These are phyloP conservation scores for Isoetes taiwanensis DNA, from an alignment of 75 land plant genomes.

Conservation along the genomic window DNA sequence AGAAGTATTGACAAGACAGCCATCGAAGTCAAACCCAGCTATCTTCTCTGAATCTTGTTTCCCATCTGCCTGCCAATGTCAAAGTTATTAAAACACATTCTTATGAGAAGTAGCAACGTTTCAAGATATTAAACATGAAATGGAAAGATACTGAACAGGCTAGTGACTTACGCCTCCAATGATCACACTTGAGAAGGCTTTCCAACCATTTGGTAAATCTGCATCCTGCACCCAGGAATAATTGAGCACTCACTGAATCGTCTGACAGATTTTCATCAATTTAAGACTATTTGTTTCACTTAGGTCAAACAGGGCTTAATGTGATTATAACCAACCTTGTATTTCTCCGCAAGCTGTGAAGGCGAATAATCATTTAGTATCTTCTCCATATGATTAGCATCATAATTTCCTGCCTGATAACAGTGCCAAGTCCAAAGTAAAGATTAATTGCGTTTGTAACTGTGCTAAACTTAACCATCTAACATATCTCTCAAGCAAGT, in stretches of 20 bases:
- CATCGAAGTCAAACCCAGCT: constrained; percentile 99
- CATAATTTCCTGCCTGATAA: constrained; percentile 7
- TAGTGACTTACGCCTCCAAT: constrained; percentile 40
- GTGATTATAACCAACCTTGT: constrained; percentile 4
- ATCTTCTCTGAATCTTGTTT: constrained; percentile 62
- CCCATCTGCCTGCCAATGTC: constrained; percentile 48
- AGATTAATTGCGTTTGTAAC: not conserved
- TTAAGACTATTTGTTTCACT: not conserved
- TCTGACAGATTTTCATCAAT: too few species aligned
- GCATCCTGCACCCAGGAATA: constrained; percentile 36
- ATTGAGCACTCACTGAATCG: not conserved
- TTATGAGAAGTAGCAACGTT: too few species aligned
- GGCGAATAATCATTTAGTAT: constrained; percentile 3
- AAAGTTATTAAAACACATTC: not conserved
- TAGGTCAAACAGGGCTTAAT: not conserved
- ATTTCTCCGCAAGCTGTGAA: not conserved
- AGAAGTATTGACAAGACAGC: constrained; percentile 79
- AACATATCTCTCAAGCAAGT: not conserved
- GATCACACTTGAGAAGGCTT: constrained; percentile 53
- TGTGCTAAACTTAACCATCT: not conserved
- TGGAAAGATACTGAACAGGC: too few species aligned
- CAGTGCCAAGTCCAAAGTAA: not conserved
- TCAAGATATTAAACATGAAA: too few species aligned
- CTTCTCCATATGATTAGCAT: constrained; percentile 10
- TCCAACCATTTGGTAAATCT: constrained; percentile 41